phyloP scores from a whole-genome alignment of 306 rosid genomes.

The Inga laurina region DNA sequence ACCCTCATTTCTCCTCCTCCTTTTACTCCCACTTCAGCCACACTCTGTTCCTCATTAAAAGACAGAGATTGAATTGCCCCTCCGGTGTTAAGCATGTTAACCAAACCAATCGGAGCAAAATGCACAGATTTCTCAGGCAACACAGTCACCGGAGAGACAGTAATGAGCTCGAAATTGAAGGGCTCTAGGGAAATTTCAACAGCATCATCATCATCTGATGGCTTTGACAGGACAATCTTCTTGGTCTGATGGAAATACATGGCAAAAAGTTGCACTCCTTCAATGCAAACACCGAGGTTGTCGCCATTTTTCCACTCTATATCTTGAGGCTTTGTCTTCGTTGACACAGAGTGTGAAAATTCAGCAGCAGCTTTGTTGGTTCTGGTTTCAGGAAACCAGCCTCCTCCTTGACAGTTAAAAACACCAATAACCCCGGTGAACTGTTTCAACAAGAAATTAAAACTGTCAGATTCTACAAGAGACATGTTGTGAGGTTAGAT shows the following conservation, averaged over 20 bases:
- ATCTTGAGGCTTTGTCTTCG: slow-evolving; percentile 61
- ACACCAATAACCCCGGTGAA: slow-evolving; percentile 86
- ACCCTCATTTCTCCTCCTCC: slow-evolving; percentile 83
- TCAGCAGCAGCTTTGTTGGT: slow-evolving; percentile 71
- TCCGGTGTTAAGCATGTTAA: slow-evolving; percentile 85
- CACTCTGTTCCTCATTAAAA: slow-evolving; percentile 39
- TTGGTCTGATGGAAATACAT: slow-evolving; percentile 66
- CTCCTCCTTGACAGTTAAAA: slow-evolving; percentile 98
- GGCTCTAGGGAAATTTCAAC: slow-evolving; percentile 77
- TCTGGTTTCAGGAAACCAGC: slow-evolving; percentile 75
- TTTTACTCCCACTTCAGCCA: slow-evolving; percentile 56
- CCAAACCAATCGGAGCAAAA: slow-evolving; percentile 84
- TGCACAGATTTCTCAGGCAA: slow-evolving; percentile 44
- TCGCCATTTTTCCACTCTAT: slow-evolving; percentile 80
- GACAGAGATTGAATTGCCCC: slow-evolving; percentile 73
- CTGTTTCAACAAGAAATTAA: slow-evolving; percentile 34
- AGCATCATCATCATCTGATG: slow-evolving; percentile 40
- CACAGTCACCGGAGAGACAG: slow-evolving; percentile 61
- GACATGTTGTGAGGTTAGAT: neutral
- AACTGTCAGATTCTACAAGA: neutral
- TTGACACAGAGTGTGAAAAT: slow-evolving; percentile 58
- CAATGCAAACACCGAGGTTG: slow-evolving; percentile 52
- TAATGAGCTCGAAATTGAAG: slow-evolving; percentile 83
- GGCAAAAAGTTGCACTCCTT: slow-evolving; percentile 56
- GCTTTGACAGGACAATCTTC: slow-evolving; percentile 58